Evolutionary conservation across 257 asterid genomes (phyloP), one percentile per base, ranked within the genome.

Genomic region (Fraxinus anomala): DNA sequence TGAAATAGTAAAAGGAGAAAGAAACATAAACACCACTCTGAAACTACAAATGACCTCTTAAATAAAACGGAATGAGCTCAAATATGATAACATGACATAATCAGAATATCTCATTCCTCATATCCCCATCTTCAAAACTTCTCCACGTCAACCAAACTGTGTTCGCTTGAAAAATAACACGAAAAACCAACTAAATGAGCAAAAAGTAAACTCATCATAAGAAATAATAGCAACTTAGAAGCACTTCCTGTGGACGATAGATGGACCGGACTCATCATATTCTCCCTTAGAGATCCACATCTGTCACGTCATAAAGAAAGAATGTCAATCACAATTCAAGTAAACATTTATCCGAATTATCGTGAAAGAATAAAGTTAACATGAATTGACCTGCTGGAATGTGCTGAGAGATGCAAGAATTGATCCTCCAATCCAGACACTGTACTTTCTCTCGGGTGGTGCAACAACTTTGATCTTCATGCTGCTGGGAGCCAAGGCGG

Each of bases 361-460:
- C 67, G 1, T 19, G 28, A 6, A 19, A 56, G 67, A 8, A 12
- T 54, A 19, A 19, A 19, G 67, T 56, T 56, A 21, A 56, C 9
- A 0, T 21, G 70, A 80, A 65, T 3, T 33, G 13, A 82, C 86
- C 83, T 78, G 86, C 56, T 82, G 86, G 83, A 82, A 82, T 56
- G 86, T 82, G 74, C 85, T 82, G 26, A 82, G 82, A 10, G 85
- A 82, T 30, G 85, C 85, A 73, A 82, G 85, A 44, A 82, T 82
- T 34, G 85, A 82, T 28, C 85, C 85, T 49, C 81, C 81, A 21
- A 81, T 81, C 84, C 84, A 81, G 23, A 81, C 84, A 66, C 84
- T 81, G 77, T 81, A 81, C 37, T 81, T 81, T 30, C 84, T 81
- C 73, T 81, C 84, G 9, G 84, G 84, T 34, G 80, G 84, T 16